Percentiles rank a stretch among this genome's conserved stretches.
These are phyloP conservation scores for Knufia petricola DNA, from an alignment of 2,329 filamentous ascomycete genomes.

Conservation along the genomic window DNA sequence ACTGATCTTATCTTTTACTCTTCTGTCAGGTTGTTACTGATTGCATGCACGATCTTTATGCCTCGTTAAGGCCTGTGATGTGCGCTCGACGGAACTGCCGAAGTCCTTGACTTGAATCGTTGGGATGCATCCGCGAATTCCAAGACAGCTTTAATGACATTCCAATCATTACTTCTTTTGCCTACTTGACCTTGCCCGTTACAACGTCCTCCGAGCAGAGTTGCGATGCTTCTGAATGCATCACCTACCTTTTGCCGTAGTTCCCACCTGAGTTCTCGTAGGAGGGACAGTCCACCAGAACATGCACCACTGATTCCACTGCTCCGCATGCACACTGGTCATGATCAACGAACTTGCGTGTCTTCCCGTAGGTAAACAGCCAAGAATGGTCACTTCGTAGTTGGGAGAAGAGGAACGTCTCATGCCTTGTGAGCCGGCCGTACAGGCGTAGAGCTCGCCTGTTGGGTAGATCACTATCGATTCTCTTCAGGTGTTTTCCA, in stretches of 20 bases:
- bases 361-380: slow-evolving; percentile 16
- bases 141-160: slow-evolving; percentile 11
- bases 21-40: no score
- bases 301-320: slow-evolving; percentile 19
- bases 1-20: no score
- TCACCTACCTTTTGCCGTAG: slow-evolving; percentile 15
- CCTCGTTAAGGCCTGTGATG: no score
- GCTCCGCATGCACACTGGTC: slow-evolving; percentile 20
- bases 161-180: slow-evolving; percentile 6
- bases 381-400: slow-evolving; percentile 20
- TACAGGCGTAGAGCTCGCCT: slow-evolving; percentile 13
- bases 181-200: slow-evolving; percentile 14
- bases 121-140: slow-evolving; percentile 14
- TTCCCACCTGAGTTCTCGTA: slow-evolving; percentile 5
- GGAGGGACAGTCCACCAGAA: slow-evolving; percentile 24
- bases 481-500: slow-evolving; percentile 8
- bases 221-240: slow-evolving; percentile 21
- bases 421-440: slow-evolving; percentile 13
- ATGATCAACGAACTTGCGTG: slow-evolving; percentile 6
- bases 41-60: slow-evolving; percentile 12
- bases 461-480: slow-evolving; percentile 7
- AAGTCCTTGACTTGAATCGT: slow-evolving; percentile 13
- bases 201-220: slow-evolving; percentile 21
- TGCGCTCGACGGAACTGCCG: slow-evolving; percentile 6
- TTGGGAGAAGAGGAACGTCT: slow-evolving; percentile 18